These are phyloP conservation scores for Eimeria praecox DNA, from an alignment of 169 alveolate species.

Conservation along the genomic window DNA sequence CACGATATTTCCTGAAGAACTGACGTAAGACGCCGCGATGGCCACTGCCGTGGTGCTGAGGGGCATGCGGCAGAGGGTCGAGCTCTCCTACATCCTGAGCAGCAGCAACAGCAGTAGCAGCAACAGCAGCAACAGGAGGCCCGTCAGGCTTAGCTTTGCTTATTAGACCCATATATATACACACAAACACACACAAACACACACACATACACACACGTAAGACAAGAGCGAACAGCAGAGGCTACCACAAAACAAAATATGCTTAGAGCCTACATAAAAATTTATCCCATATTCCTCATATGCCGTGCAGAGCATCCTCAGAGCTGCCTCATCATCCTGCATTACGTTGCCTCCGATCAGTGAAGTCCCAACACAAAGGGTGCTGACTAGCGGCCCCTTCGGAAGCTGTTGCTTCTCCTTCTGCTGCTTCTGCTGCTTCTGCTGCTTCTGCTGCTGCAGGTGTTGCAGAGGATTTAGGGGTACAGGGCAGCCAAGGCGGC, in stretches of 20 bases:
- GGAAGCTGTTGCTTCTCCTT: conserved; percentile 14
- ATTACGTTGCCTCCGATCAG: conserved; percentile 89
- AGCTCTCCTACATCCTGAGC: conserved; percentile 90
- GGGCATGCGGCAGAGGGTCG: conserved; percentile 91
- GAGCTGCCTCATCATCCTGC: conserved; percentile 88
- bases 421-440: conserved; percentile 5
- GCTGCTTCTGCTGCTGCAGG: conserved; percentile 21
- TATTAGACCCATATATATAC: too few species aligned
- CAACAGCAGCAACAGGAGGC: neutral
- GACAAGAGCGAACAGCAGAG: neutral
- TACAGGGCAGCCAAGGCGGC: conserved; percentile 44
- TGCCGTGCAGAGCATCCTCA: conserved; percentile 88
- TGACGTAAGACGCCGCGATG: conserved; percentile 86
- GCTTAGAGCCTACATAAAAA: conserved; percentile 83
- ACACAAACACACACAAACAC: neutral
- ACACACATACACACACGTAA: neutral
- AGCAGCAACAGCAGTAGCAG: neutral
- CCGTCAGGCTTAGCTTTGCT: too few species aligned
- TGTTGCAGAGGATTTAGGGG: neutral
- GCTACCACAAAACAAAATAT: neutral
- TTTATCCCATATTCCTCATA: conserved; percentile 89
- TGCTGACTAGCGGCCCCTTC: conserved; percentile 86
- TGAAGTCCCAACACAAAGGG: conserved; percentile 89
- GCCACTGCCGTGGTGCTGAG: conserved; percentile 87
- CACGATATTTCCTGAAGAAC: conserved; percentile 83